phyloP scores from a whole-genome alignment of 2,329 filamentous ascomycete genomes.

The Claviceps digitariae region DNA sequence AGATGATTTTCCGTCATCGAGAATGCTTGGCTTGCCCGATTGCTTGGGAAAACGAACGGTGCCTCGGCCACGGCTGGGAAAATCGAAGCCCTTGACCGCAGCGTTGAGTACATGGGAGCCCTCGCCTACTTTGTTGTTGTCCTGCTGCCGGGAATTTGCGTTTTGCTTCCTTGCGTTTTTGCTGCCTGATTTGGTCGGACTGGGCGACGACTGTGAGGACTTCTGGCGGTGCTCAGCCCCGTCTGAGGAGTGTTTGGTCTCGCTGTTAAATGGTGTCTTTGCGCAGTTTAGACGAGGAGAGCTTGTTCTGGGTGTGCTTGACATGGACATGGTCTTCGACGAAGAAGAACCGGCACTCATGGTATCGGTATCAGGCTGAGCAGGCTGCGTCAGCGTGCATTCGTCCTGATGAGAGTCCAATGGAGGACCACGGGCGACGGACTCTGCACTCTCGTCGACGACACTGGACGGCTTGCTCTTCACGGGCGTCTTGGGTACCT shows the following conservation, averaged over 20 bases:
- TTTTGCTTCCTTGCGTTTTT: not conserved
- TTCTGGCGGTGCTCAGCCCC: not conserved
- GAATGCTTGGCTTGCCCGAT: not conserved
- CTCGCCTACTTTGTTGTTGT: not conserved
- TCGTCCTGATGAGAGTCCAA: not conserved
- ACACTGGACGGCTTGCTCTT: not conserved
- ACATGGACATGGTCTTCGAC: constrained; percentile 1
- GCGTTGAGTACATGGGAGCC: not conserved
- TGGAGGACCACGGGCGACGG: not conserved
- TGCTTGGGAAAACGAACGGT: not conserved
- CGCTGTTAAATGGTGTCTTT: not conserved
- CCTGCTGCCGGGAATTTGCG: not conserved
- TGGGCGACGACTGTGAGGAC: not conserved
- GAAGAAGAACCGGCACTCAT: not conserved
- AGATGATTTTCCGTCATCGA: not conserved
- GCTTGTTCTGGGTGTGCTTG: not conserved
- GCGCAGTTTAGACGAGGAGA: not conserved
- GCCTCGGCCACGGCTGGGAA: constrained; percentile 1
- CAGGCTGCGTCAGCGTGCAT: not conserved
- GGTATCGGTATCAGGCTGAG: not conserved
- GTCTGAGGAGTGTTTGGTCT: not conserved
- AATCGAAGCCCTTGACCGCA: not conserved
- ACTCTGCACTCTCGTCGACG: not conserved
- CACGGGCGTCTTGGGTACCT: constrained; percentile 1
- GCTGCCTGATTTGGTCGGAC: not conserved